A percentile compares a stretch with the other conserved stretches of the same genome.
Evolutionary conservation across 108 stramenopile species (phyloP).

Genomic region (Pseudonitzschia multistriata): DNA sequence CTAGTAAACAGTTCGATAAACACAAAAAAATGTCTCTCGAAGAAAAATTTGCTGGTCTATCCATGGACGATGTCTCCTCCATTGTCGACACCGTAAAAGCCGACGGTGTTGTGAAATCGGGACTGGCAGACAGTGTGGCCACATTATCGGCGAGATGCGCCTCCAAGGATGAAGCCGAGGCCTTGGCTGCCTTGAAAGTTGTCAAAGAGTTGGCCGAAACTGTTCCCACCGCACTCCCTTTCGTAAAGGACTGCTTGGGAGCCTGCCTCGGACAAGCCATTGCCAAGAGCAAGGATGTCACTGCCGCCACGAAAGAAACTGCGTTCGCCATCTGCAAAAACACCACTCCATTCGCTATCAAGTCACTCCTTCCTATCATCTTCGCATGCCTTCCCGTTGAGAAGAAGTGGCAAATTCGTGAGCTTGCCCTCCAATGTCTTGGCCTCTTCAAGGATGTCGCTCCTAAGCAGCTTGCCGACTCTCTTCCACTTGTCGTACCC

Average conservation of each 20-base stretch:
- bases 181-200: conserved; percentile 69
- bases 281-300: conserved; percentile 64
- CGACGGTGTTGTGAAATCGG: conserved; percentile 82
- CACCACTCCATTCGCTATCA: conserved; percentile 85
- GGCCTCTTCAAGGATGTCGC: conserved; percentile 60
- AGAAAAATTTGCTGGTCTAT: conserved; percentile 69
- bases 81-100: conserved; percentile 75
- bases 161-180: conserved; percentile 78
- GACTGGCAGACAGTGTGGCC: conserved; percentile 64
- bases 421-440: conserved; percentile 80
- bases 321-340: conserved; percentile 83
- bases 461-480: conserved; percentile 83
- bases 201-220: conserved; percentile 75
- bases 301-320: conserved; percentile 54
- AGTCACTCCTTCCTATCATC: conserved; percentile 79
- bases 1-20: conserved; percentile 9
- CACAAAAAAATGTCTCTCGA: conserved; percentile 69
- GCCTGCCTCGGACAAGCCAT: conserved; percentile 74
- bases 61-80: conserved; percentile 74
- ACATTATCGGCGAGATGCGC: conserved; percentile 70
- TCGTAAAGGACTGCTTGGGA: conserved; percentile 68
- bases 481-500: conserved; percentile 90
- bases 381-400: conserved; percentile 82
- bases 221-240: conserved; percentile 70
- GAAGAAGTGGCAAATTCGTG: conserved; percentile 87